phyloP scores from a whole-genome alignment of 352 stramenopile genomes.

The Thalassiosira mediterranea region DNA sequence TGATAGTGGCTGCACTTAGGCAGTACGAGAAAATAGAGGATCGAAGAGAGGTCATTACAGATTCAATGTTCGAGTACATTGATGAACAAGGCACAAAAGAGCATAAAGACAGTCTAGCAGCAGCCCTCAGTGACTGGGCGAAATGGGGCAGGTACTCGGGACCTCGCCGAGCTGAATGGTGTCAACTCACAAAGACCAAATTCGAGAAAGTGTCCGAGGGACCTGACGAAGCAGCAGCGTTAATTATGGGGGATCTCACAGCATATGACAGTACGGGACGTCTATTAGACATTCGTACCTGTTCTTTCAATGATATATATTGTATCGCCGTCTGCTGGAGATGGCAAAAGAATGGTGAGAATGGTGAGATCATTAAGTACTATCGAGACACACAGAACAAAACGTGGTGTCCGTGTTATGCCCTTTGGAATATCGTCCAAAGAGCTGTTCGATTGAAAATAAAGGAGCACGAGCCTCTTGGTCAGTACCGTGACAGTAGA shows the following conservation, averaged over 20 bases:
- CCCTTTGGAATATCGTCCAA: not conserved
- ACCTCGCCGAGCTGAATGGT: slow-evolving; percentile 19
- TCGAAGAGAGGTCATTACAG: not conserved
- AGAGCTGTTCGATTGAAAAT: not conserved
- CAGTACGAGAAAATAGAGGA: not conserved
- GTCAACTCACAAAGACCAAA: slow-evolving; percentile 19
- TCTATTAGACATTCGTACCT: not conserved
- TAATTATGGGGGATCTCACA: slow-evolving; percentile 4
- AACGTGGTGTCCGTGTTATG: slow-evolving; percentile 3
- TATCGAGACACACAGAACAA: slow-evolving; percentile 1
- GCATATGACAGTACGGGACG: not conserved
- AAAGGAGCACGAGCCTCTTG: not conserved
- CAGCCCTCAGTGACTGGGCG: slow-evolving; percentile 11
- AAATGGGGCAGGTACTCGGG: slow-evolving; percentile 6
- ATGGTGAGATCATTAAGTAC: slow-evolving; percentile 16
- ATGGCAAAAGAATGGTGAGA: slow-evolving; percentile 19
- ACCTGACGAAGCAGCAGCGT: not conserved
- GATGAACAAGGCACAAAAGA: not conserved
- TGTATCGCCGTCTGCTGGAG: slow-evolving; percentile 1
- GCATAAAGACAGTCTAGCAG: not conserved
- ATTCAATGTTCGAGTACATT: slow-evolving; percentile 6
- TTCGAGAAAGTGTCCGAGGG: not conserved
- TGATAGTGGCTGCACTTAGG: not conserved
- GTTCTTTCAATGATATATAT: not conserved
- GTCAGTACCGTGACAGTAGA: not conserved